Evolutionary conservation across 1,284 basidiomycete genomes (phyloP).

Genomic region (Boletus sp.): DNA sequence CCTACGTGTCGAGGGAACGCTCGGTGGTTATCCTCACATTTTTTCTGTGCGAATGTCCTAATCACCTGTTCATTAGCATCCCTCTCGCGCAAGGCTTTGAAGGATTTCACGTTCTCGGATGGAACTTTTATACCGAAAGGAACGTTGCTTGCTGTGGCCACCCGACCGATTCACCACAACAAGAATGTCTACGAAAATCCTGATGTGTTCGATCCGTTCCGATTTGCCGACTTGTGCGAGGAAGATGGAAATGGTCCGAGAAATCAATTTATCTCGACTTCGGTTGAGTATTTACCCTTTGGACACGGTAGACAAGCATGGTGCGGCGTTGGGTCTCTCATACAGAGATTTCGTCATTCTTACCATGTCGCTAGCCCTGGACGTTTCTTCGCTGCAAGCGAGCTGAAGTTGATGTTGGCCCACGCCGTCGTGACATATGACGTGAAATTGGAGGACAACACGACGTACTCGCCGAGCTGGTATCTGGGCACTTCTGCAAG

Average conservation of each 20-base stretch:
- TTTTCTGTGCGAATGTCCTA: background rate
- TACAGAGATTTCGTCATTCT: too few species aligned
- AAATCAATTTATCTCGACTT: constrained; percentile 18
- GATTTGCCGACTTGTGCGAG: constrained; percentile 26
- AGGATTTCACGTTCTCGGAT: constrained; percentile 39
- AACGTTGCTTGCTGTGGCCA: constrained; percentile 24
- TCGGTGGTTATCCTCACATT: constrained; percentile 11
- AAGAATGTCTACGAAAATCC: too few species aligned
- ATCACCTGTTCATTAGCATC: constrained; percentile 22
- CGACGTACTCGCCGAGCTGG: constrained; percentile 21
- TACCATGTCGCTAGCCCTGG: too few species aligned
- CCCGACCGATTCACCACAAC: constrained; percentile 28
- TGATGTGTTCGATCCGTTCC: constrained; percentile 38
- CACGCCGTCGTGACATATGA: too few species aligned
- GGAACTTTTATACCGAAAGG: constrained; percentile 41
- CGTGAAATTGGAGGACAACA: too few species aligned
- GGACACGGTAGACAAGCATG: too few species aligned
- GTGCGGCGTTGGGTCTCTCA: too few species aligned
- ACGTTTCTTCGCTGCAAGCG: too few species aligned
- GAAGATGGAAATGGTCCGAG: constrained; percentile 12
- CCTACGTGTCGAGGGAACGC: background rate
- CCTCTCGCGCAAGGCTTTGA: constrained; percentile 1
- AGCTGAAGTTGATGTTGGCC: too few species aligned
- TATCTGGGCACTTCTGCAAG: background rate
- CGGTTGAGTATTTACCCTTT: constrained; percentile 10